Evolutionary conservation across 768 basidiomycete genomes (phyloP), one percentile per base, ranked within the genome.

Genomic region (Mycena leptocephala): DNA sequence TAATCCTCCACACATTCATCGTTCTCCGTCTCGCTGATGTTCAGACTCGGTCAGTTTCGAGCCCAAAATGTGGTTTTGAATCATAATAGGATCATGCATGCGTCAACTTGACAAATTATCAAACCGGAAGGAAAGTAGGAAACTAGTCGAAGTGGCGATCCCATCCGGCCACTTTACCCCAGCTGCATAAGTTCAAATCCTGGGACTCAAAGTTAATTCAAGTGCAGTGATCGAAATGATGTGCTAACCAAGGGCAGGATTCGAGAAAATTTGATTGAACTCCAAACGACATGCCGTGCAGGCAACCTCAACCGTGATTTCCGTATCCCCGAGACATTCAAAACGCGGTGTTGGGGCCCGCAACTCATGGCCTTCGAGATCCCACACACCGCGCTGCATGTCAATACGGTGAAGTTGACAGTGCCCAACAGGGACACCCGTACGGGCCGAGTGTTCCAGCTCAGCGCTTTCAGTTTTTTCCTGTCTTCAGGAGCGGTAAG

Each of bases 251-350:
- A 79, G 32, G 24, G 76, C 39, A 72, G 78, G 77, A 63, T 16
- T 26, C 5, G 77, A 78, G 43, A 78, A 78, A 3, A 79, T 16
- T n/a, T 79, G 77, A 20, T 78, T 35, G 28, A 79, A 79, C 20
- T 75, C 51, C 33, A 79, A 41, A 37, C 39, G 75, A 41, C 78
- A 79, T 18, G 46, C 58, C 7, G 59, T 55, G 37, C 77, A 79
- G 22, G 77, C 73, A 4, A 79, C 56, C 46, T 79, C 78, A 28
- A 79, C 67, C 7, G 65, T 67, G 13, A 67, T 35, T 32, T 67
- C 65, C 20, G 65, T 67, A 24, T 48, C 65, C 5, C 65, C 65
- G 33, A 55, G 65, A 67, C 65, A 67, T 18, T 55, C 41, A 48
- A 67, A 67, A 16, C 65, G 65, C 2, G 65, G 65, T 9, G 48